Evolutionary conservation across 1,284 basidiomycete genomes (phyloP).

Genomic region (Cutaneotrichosporon daszewskae): DNA sequence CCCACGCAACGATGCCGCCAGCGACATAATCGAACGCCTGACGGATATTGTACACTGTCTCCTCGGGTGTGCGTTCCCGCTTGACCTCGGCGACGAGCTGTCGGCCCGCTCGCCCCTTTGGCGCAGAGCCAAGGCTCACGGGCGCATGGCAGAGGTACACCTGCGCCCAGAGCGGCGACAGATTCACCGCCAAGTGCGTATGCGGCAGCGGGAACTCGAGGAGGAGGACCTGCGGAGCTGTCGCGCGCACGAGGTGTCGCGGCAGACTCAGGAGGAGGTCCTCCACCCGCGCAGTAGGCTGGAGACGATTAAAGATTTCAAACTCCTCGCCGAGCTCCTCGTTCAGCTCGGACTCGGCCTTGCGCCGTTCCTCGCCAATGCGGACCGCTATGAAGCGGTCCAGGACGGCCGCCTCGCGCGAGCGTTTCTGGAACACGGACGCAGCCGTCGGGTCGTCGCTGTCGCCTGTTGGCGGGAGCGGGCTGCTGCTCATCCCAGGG

Average conservation of each 20-base stretch:
- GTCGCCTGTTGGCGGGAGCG: conserved; percentile 21
- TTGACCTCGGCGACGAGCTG: conserved; percentile 33
- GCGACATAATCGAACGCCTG: conserved; percentile 31
- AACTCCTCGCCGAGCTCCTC: conserved; percentile 30
- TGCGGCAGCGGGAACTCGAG: conserved; percentile 27
- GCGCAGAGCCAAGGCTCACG: conserved; percentile 4
- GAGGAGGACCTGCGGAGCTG: neutral
- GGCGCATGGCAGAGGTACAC: conserved; percentile 23
- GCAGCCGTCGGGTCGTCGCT: neutral
- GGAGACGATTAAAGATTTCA: conserved; percentile 28
- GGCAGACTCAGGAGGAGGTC: conserved; percentile 35
- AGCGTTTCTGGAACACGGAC: conserved; percentile 28
- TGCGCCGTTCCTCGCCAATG: conserved; percentile 33
- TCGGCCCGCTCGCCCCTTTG: conserved; percentile 10
- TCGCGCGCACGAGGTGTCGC: conserved; percentile 12
- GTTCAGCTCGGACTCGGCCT: conserved; percentile 29
- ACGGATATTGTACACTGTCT: conserved; percentile 20
- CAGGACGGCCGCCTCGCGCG: conserved; percentile 36
- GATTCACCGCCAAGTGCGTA: conserved; percentile 22
- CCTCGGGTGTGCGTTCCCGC: conserved; percentile 21
- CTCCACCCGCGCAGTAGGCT: conserved; percentile 38
- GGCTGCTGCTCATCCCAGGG: conserved; percentile 24
- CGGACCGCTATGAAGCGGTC: conserved; percentile 41
- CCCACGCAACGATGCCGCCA: conserved; percentile 30
- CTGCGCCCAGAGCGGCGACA: conserved; percentile 34